A percentile compares a stretch with the other conserved stretches of the same genome.
phyloP scores from a whole-genome alignment of 176 grass and related monocot species.

The Bonia amplexicaulis region DNA sequence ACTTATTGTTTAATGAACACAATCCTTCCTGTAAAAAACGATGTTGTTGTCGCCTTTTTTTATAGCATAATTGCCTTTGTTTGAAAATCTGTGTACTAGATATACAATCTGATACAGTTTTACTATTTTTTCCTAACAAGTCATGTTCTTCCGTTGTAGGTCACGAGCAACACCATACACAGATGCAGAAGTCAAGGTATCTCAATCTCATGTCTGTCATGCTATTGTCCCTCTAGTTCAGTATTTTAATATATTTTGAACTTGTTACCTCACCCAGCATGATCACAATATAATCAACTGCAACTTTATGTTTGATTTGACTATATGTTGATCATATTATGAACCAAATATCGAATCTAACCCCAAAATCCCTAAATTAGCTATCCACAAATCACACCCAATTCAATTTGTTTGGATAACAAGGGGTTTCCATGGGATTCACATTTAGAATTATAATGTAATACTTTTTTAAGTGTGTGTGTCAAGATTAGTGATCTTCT shows the following conservation, averaged over 20 bases:
- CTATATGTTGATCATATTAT: neutral
- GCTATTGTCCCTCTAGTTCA: neutral
- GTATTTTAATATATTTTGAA: neutral
- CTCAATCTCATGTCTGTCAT: neutral
- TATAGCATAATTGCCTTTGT: neutral
- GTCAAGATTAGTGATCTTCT: neutral
- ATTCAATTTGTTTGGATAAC: neutral
- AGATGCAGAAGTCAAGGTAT: conserved; percentile 95
- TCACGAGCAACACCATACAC: conserved; percentile 72
- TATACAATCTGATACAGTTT: neutral
- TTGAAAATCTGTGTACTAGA: neutral
- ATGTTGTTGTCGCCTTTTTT: neutral
- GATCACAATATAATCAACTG: neutral
- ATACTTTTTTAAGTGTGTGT: neutral
- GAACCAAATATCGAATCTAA: neutral
- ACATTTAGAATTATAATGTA: neutral
- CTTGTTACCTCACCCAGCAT: neutral
- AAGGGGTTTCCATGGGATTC: neutral
- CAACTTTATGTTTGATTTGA: neutral
- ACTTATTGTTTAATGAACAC: neutral
- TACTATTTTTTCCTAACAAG: conserved; percentile 1
- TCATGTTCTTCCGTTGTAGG: conserved; percentile 35
- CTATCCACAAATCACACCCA: neutral
- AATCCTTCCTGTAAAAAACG: neutral
- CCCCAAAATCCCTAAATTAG: neutral